Evolutionary conservation across 164 flowering plant species (phyloP).

Genomic region (Annona cherimola): DNA sequence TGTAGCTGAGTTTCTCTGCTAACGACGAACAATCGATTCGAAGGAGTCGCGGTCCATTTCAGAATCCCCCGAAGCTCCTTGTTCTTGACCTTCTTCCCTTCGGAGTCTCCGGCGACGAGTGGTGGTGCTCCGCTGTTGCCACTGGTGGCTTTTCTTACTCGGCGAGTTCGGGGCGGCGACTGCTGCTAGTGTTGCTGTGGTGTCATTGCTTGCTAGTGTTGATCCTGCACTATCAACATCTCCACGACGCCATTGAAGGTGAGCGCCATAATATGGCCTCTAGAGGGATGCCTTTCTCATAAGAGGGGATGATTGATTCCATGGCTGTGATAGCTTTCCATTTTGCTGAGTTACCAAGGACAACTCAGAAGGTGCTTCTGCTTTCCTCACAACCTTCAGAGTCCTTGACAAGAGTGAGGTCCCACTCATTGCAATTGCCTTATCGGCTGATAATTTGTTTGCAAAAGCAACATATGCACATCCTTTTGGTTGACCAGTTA

Average conservation of each 20-base stretch:
- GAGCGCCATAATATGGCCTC: constrained; percentile 19
- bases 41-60: too few species aligned
- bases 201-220: background rate
- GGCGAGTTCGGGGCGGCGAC: constrained; percentile 77
- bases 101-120: constrained; percentile 37
- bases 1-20: too few species aligned
- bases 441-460: constrained; percentile 30
- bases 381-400: constrained; percentile 30
- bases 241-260: constrained; percentile 32
- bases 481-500: constrained; percentile 31
- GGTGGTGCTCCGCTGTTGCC: too few species aligned
- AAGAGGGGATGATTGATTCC: background rate
- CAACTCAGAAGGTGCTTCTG: constrained; percentile 9
- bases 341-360: constrained; percentile 6
- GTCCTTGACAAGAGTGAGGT: constrained; percentile 34
- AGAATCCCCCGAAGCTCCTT: too few species aligned
- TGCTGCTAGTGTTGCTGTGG: too few species aligned
- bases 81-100: constrained; percentile 14
- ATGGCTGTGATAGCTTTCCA: constrained; percentile 8
- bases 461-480: constrained; percentile 35
- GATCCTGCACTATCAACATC: background rate
- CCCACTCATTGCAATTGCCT: constrained; percentile 35
- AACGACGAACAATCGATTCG: too few species aligned
- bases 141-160: constrained; percentile 63
- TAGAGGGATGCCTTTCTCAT: constrained; percentile 6